These are phyloP conservation scores for Borovskyia barvae DNA, from an alignment of 208 protist species.

Conservation along the genomic window DNA sequence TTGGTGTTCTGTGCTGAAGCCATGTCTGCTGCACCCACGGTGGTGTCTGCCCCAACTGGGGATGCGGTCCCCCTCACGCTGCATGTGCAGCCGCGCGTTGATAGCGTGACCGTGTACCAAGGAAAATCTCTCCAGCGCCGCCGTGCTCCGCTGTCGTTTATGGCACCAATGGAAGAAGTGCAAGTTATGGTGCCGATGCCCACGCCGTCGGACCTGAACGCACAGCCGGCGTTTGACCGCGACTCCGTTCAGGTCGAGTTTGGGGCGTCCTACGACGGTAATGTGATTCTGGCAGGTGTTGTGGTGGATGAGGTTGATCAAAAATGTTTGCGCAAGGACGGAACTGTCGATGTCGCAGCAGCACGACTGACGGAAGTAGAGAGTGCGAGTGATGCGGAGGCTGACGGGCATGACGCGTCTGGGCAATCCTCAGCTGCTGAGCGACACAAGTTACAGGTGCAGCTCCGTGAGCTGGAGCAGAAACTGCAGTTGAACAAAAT, in stretches of 20 bases:
- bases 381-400: constrained; percentile 18
- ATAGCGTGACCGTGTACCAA: constrained; percentile 24
- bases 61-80: constrained; percentile 13
- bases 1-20: no score
- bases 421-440: constrained; percentile 2
- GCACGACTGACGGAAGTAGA: constrained; percentile 4
- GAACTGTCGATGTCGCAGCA: constrained; percentile 17
- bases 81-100: constrained; percentile 23
- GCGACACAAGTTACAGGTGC: constrained; percentile 13
- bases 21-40: not conserved
- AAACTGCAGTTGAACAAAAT: constrained; percentile 19
- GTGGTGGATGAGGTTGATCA: constrained; percentile 17
- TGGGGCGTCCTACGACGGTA: constrained; percentile 14
- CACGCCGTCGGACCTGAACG: not conserved
- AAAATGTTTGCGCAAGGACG: constrained; percentile 20
- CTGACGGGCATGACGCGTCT: not conserved
- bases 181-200: constrained; percentile 31
- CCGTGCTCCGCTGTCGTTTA: constrained; percentile 22
- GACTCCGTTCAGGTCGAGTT: constrained; percentile 31
- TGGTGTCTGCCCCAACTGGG: not conserved
- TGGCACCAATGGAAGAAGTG: constrained; percentile 15
- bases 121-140: constrained; percentile 24
- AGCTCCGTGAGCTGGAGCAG: constrained; percentile 11
- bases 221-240: constrained; percentile 7
- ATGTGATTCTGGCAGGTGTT: constrained; percentile 17